Evolutionary conservation across 2,329 filamentous ascomycete genomes (phyloP).

Genomic region (Nigrospora osmanthi): DNA sequence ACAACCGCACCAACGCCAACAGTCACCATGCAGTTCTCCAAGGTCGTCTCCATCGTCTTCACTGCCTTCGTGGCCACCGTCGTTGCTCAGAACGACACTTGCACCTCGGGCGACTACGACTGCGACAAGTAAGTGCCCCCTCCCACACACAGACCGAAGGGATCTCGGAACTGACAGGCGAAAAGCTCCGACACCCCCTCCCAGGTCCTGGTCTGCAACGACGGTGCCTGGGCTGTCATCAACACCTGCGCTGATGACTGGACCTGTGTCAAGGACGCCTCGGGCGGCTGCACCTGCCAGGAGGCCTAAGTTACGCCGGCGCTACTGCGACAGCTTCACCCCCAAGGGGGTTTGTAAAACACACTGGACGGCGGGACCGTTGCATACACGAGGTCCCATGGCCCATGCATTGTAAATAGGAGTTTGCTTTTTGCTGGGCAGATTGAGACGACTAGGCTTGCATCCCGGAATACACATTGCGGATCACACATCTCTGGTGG

Average conservation of each 20-base stretch:
- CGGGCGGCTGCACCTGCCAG: slow-evolving; percentile 6
- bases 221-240: slow-evolving; percentile 6
- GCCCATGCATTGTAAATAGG: no score
- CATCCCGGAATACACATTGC: no score
- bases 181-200: background rate
- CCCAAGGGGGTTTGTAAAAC: no score
- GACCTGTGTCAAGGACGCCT: slow-evolving; percentile 6
- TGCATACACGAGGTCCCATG: no score
- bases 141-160: background rate
- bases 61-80: slow-evolving; percentile 2
- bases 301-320: background rate
- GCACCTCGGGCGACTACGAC: slow-evolving; percentile 1
- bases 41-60: slow-evolving; percentile 18
- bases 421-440: no score
- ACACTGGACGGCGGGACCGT: no score
- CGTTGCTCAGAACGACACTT: background rate
- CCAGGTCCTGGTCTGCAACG: slow-evolving; percentile 8
- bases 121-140: slow-evolving; percentile 2
- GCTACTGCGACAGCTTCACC: no score
- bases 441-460: no score
- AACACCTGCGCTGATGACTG: slow-evolving; percentile 5
- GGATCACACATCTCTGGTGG: no score
- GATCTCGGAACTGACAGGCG: no score
- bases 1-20: background rate
- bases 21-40: slow-evolving; percentile 10